Conservation (phyloP, 495 filamentous ascomycete genomes). For the Hypoxylon perforatum region DNA sequence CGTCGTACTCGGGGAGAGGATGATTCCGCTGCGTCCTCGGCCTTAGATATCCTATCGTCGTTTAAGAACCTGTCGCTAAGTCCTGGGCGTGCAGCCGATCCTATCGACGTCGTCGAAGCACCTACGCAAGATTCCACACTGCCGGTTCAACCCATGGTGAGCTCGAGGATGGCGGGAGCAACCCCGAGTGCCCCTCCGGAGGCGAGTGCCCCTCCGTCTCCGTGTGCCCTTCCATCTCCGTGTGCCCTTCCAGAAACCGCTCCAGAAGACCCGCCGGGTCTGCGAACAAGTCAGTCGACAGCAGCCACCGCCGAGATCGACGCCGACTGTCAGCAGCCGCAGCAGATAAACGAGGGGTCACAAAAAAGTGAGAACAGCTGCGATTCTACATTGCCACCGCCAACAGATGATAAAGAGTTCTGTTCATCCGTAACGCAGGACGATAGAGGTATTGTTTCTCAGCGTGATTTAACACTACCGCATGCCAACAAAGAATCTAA, state of each 20-base stretch:
- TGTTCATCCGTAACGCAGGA: neutral
- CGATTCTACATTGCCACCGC: too few relatives aligned
- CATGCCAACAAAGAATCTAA: constrained; percentile 15
- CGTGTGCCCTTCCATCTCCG: too few relatives aligned
- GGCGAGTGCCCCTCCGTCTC: too few relatives aligned
- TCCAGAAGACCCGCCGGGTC: too few relatives aligned
- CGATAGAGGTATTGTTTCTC: constrained; percentile 15
- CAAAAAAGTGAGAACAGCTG: neutral
- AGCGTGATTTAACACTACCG: neutral
- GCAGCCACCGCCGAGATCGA: constrained; percentile 3
- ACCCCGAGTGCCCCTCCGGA: too few relatives aligned
- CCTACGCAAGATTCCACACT: constrained; percentile 28
- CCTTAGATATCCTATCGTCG: constrained; percentile 45
- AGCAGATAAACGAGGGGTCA: constrained; percentile 24
- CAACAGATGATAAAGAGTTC: constrained; percentile 2
- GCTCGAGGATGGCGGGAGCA: too few relatives aligned
- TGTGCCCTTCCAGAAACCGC: too few relatives aligned
- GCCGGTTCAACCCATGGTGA: constrained; percentile 48
- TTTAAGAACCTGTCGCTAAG: constrained; percentile 48
- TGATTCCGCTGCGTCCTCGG: constrained; percentile 38
- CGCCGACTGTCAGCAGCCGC: neutral
- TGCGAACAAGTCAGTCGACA: neutral
- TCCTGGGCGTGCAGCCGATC: constrained; percentile 44
- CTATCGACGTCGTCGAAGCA: constrained; percentile 29
- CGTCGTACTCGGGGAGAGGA: constrained; percentile 75